Conservation (phyloP, 2,329 filamentous ascomycete genomes). For the Bipolaris gigantea region DNA sequence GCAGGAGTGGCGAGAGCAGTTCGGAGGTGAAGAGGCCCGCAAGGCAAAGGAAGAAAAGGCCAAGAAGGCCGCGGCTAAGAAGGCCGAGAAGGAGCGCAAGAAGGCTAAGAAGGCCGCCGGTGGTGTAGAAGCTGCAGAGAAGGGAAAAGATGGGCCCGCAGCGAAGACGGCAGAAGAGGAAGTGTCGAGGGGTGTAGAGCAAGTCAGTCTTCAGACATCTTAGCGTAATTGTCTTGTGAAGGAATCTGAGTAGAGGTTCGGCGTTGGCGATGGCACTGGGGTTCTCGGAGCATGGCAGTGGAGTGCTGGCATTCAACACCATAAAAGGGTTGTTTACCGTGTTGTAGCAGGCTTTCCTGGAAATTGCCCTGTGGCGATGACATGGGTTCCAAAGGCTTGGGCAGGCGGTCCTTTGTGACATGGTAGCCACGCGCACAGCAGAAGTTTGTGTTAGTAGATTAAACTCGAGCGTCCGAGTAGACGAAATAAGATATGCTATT, state of each 20-base stretch:
- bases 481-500: not conserved
- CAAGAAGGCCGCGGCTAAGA: slow-evolving; percentile 57
- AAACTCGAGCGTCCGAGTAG: not conserved
- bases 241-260: not conserved
- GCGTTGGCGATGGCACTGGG: slow-evolving; percentile 2
- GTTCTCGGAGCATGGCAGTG: slow-evolving; percentile 1
- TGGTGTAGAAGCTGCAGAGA: slow-evolving; percentile 77
- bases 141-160: slow-evolving; percentile 58
- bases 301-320: slow-evolving; percentile 5
- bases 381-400: not conserved
- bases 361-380: not conserved
- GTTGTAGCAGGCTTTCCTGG: not conserved
- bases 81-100: slow-evolving; percentile 64
- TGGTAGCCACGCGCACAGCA: slow-evolving; percentile 6
- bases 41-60: slow-evolving; percentile 73
- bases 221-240: slow-evolving; percentile 18
- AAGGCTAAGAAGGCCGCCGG: slow-evolving; percentile 62
- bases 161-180: slow-evolving; percentile 48
- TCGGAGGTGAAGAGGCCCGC: slow-evolving; percentile 66
- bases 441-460: not conserved
- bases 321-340: not conserved
- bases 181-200: slow-evolving; percentile 50
- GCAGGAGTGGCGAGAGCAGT: slow-evolving; percentile 79
- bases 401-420: not conserved
- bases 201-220: slow-evolving; percentile 50